Evolutionary conservation across 1,284 basidiomycete species (phyloP), one percentile per base, ranked within the genome.

Genomic region (Boletus smithii): DNA sequence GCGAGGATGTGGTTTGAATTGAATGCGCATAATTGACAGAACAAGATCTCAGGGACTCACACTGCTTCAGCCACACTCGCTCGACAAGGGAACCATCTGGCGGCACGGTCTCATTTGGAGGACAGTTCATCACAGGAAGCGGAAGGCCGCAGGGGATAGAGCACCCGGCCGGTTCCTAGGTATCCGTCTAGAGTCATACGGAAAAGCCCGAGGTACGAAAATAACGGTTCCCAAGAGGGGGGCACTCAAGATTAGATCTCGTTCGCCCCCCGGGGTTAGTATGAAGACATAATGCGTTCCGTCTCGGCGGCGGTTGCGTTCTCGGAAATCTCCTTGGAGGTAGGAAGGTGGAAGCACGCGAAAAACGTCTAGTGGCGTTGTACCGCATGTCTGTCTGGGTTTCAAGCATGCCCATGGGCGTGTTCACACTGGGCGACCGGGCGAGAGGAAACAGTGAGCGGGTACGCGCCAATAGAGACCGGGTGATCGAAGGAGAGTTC

Each of bases 281-380:
- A 14, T 31, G 26, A 27, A 14, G 8, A 9, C 9, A 30, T 3
- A 16, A 5, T 24, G 9, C 11, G 40, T 20, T 20, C 13, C 14
- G 38, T 40, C 27, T 24, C 43, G 49, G 48, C 27, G 35, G 43
- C 18, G 31, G 30, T 35, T 24, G 27, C 8, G 22, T 9, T 41
- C 26, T 48, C 50, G 44, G 51, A 9, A 22, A 52, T 50, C 31
- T 45, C 43, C 48, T 20, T 47, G 44, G n/a, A 24, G 5, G 35
- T 16, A 29, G 35, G 36, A 18, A 18, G 44, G 26, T 10, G 26
- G 11, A 3, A 30, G 29, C 31, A 62, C 49, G 61, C 57, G 60
- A 65, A 39, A 59, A 51, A 50, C 46, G 61, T 34, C 51, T 49
- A 59, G 59, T 65, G 60, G 59, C 59, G 59, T 41, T 43, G 46